These are phyloP conservation scores for Zymoseptoria ardabiliae DNA, from an alignment of 2,329 filamentous ascomycete species.

Conservation along the genomic window DNA sequence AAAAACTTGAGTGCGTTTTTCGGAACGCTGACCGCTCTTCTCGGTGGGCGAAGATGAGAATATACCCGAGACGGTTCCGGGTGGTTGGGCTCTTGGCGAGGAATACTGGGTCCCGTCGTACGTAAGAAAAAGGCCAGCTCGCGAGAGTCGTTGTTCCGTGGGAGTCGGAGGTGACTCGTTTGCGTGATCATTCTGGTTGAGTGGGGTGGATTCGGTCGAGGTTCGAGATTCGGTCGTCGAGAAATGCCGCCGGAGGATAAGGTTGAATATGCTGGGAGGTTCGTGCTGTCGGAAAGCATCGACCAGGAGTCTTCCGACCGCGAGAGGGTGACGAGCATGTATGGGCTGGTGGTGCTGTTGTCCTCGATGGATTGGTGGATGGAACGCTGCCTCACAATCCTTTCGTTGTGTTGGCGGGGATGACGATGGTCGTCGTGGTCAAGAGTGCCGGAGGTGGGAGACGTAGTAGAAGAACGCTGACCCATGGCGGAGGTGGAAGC, in stretches of 20 bases:
- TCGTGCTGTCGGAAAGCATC: conserved; percentile 24
- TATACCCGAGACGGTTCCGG: conserved; percentile 6
- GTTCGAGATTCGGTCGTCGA: conserved; percentile 8
- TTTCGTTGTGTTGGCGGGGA: background rate
- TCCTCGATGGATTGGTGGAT: conserved; percentile 22
- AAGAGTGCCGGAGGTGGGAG: background rate
- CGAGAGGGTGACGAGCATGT: conserved; percentile 3
- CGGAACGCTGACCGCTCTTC: conserved; percentile 20
- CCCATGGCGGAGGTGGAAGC: conserved; percentile 21
- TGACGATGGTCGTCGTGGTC: background rate
- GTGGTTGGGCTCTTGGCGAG: conserved; percentile 25
- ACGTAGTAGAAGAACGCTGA: conserved; percentile 19
- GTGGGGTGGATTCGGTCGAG: background rate
- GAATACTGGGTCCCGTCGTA: conserved; percentile 30
- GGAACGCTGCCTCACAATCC: conserved; percentile 15
- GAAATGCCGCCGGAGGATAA: background rate
- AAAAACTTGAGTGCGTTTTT: conserved; percentile 29
- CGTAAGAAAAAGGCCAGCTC: conserved; percentile 34
- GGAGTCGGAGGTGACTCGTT: conserved; percentile 23
- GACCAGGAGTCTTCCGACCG: conserved; percentile 21
- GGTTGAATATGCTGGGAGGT: conserved; percentile 22
- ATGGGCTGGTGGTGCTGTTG: conserved; percentile 7
- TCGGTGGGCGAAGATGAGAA: conserved; percentile 9
- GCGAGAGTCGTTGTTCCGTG: conserved; percentile 23
- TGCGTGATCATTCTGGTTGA: conserved; percentile 25